Base-by-base conservation (phyloP, 441 rosid species). In the Eruca vesicaria region DNA sequence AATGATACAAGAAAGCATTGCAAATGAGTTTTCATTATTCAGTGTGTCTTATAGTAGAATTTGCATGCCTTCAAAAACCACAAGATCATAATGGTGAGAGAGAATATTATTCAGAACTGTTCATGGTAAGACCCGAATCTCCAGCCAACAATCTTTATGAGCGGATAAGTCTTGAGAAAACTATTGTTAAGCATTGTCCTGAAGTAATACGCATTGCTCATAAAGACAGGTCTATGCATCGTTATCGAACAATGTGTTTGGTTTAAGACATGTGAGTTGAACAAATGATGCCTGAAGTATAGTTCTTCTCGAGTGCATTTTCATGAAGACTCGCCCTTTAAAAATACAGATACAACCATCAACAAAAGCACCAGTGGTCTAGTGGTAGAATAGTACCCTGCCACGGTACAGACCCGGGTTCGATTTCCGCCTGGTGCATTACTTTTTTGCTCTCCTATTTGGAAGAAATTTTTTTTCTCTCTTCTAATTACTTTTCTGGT, bases 321-420 rank as follows among this genome's bases (percentile, higher is more conserved):
- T 68, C 63, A 56, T 66, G 66, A 38, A 38, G 2, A 38, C n/a
- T n/a, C n/a, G 6, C 4, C 15, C 1, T 41, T 2, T 0, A 1
- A 14, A 14, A 12, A 14, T n/a, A 7, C 50, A 43, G 50, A 14
- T 6, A 43, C 6, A 43, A n/a, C 50, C 1, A 43, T 43, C 2
- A n/a, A 1, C 50, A 43, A 4, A 33, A 15, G 79, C 82, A 92
- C 97, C 92, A 86, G 93, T 89, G 96, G 97, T 89, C 97, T 88
- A 87, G 97, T 88, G 90, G 98, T 89, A 89, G 95, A 89, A 89
- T 90, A 95, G 92, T 95, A 91, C 92, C 93, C 93, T 95, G 94
- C 97, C 93, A 90, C 90, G 90, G 92, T 86, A 90, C 89, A 90
- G 96, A 90, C 94, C 90, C 88, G 93, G 90, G 97, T 90, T 93